Evolutionary conservation across 768 basidiomycete species (phyloP).

Genomic region (Auricularia sp.): DNA sequence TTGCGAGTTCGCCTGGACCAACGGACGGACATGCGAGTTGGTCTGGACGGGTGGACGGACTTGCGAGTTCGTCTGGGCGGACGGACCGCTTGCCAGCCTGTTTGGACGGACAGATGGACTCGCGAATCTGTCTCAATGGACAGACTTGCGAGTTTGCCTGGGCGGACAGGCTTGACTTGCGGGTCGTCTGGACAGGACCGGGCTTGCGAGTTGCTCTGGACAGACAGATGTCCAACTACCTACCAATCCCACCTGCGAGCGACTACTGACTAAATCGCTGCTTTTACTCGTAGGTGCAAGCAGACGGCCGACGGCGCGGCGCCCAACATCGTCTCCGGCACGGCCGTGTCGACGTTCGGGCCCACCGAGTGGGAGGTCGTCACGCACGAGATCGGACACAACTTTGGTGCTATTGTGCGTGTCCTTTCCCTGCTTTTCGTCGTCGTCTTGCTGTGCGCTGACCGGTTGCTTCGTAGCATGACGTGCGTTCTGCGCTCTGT

Average conservation of each 20-base stretch:
- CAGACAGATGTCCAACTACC: too few species aligned
- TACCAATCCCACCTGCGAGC: background rate
- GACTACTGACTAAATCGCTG: background rate
- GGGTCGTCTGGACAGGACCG: too few species aligned
- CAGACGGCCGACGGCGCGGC: slow-evolving; percentile 37
- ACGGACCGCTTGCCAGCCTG: too few species aligned
- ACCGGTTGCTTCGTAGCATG: slow-evolving; percentile 33
- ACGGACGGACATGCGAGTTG: too few species aligned
- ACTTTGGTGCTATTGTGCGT: slow-evolving; percentile 82
- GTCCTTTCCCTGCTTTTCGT: slow-evolving; percentile 19
- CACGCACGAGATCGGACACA: slow-evolving; percentile 77
- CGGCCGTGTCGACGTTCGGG: slow-evolving; percentile 70
- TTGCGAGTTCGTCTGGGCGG: too few species aligned
- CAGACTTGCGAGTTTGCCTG: too few species aligned
- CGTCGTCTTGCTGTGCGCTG: slow-evolving; percentile 12
- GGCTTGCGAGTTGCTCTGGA: too few species aligned
- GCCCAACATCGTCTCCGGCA: slow-evolving; percentile 58
- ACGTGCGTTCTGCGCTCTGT: slow-evolving; percentile 20
- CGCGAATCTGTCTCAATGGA: too few species aligned
- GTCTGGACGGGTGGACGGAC: too few species aligned
- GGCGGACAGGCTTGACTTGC: too few species aligned
- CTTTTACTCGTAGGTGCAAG: slow-evolving; percentile 36
- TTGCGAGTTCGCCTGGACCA: too few species aligned
- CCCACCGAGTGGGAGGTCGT: slow-evolving; percentile 76
- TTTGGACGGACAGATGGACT: too few species aligned